Conservation (phyloP, 805 yeast genomes). For the Teunomyces tritomae region DNA sequence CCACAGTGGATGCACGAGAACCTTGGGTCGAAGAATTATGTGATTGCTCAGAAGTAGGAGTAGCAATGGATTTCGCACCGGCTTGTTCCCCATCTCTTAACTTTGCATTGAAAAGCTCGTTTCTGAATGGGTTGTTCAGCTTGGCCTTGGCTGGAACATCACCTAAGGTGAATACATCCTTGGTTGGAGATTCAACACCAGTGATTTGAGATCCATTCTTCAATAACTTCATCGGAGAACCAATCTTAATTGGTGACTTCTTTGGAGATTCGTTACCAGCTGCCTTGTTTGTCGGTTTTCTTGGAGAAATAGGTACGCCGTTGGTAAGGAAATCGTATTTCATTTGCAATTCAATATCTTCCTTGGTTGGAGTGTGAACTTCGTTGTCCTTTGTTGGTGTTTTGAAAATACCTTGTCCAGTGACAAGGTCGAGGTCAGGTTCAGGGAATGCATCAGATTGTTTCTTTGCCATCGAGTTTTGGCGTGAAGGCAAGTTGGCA, state of each 20-base stretch:
- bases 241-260: constrained; percentile 34
- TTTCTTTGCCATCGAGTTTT: constrained; percentile 11
- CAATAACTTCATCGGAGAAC: constrained; percentile 36
- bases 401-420: constrained; percentile 20
- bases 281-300: constrained; percentile 1
- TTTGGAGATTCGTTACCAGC: constrained; percentile 8
- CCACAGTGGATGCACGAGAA: neutral
- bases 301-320: constrained; percentile 12
- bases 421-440: constrained; percentile 29
- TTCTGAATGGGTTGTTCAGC: neutral
- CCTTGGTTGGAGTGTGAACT: constrained; percentile 1
- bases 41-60: neutral
- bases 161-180: neutral
- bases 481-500: constrained; percentile 3
- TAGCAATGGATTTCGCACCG: neutral
- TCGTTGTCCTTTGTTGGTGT: constrained; percentile 24
- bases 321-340: constrained; percentile 10
- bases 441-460: constrained; percentile 25
- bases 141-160: constrained; percentile 9
- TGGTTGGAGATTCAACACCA: constrained; percentile 12
- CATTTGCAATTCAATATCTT: constrained; percentile 11
- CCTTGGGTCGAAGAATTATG: neutral
- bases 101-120: constrained; percentile 6
- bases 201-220: constrained; percentile 29
- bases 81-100: constrained; percentile 7